phyloP scores from a whole-genome alignment of 495 filamentous ascomycete genomes.

The Amphirosellinia nigrospora region DNA sequence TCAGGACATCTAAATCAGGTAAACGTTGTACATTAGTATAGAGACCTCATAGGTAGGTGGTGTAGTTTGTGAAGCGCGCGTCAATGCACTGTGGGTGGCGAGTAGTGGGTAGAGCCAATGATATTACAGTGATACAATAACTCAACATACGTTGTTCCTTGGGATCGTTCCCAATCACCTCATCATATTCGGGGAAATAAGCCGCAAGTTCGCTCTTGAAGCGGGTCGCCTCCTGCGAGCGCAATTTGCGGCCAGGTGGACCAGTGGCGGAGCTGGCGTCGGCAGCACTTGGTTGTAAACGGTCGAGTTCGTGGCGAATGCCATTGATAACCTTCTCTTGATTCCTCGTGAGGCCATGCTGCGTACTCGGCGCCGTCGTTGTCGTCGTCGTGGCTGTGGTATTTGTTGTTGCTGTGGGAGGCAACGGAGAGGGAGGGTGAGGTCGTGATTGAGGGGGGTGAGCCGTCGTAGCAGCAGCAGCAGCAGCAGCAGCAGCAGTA shows the following conservation, averaged over 20 bases:
- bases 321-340: slow-evolving; percentile 58
- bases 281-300: slow-evolving; percentile 49
- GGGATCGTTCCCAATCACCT: slow-evolving; percentile 81
- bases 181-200: slow-evolving; percentile 91
- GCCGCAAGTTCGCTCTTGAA: slow-evolving; percentile 86
- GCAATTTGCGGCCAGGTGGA: slow-evolving; percentile 58
- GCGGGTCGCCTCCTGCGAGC: slow-evolving; percentile 61
- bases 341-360: slow-evolving; percentile 47
- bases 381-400: neutral
- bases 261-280: slow-evolving; percentile 53
- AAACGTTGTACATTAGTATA: slow-evolving; percentile 39
- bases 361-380: slow-evolving; percentile 34
- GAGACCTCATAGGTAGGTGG: slow-evolving; percentile 41
- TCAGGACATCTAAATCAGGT: slow-evolving; percentile 58
- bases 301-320: slow-evolving; percentile 57
- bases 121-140: slow-evolving; percentile 18
- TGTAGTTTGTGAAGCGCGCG: slow-evolving; percentile 23
- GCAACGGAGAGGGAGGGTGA: slow-evolving; percentile 33
- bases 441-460: slow-evolving; percentile 25
- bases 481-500: slow-evolving; percentile 16
- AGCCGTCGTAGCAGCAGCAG: slow-evolving; percentile 24
- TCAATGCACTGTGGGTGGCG: slow-evolving; percentile 21
- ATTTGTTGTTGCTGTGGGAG: slow-evolving; percentile 24
- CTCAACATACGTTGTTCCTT: slow-evolving; percentile 71
- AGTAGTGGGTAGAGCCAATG: neutral